A percentile compares a stretch with the other conserved stretches of the same genome.
These are phyloP conservation scores for Lactuca saligna DNA, from an alignment of 129 eudicot genomes.

Conservation along the genomic window DNA sequence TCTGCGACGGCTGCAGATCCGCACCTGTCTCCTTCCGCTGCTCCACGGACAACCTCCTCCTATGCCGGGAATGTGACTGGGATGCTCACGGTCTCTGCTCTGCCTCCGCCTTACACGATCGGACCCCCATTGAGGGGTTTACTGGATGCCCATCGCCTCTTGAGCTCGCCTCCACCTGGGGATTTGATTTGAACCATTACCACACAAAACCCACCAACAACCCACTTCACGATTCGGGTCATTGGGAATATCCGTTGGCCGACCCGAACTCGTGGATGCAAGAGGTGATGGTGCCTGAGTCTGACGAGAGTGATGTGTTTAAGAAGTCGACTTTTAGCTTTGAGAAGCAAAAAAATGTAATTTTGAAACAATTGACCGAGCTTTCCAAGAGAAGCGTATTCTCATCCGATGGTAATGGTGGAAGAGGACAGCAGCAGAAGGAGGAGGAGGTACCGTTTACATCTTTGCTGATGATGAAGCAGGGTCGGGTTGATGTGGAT, in stretches of 20 bases:
- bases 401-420: conserved; percentile 20
- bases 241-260: conserved; percentile 10
- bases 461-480: conserved; percentile 49
- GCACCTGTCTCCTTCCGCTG: conserved; percentile 57
- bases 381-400: conserved; percentile 31
- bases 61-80: conserved; percentile 68
- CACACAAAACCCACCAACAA: neutral
- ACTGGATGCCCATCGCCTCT: conserved; percentile 60
- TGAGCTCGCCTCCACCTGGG: conserved; percentile 59
- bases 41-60: conserved; percentile 56
- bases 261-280: conserved; percentile 34
- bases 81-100: conserved; percentile 51
- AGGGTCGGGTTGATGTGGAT: conserved; percentile 15
- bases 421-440: conserved; percentile 26
- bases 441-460: conserved; percentile 37
- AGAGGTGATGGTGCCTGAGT: conserved; percentile 69
- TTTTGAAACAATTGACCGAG: conserved; percentile 57
- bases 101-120: conserved; percentile 41
- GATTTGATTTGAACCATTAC: conserved; percentile 38
- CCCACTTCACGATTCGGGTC: neutral
- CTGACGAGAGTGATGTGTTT: neutral
- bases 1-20: conserved; percentile 70
- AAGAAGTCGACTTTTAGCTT: conserved; percentile 25
- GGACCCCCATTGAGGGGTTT: conserved; percentile 49
- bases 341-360: conserved; percentile 56